A percentile compares a stretch with the other conserved stretches of the same genome.
phyloP scores from a whole-genome alignment of 306 rosid genomes.

The Quercus suber region DNA sequence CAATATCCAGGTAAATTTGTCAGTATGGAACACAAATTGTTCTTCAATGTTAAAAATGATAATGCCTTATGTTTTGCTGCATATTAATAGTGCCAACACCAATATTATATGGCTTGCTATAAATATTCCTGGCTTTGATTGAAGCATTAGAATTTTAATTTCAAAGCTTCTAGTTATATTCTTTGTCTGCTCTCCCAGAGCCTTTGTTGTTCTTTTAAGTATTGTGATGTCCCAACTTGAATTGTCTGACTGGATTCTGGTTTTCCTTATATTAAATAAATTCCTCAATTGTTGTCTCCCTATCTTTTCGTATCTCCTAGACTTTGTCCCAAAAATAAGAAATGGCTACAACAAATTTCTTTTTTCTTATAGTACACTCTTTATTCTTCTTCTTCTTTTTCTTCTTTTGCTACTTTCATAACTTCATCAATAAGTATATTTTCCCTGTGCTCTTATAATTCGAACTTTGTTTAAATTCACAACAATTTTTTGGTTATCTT shows the following conservation, averaged over 20 bases:
- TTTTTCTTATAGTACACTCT: not conserved
- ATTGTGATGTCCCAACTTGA: constrained; percentile 7
- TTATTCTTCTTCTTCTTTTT: not conserved
- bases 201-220: not conserved
- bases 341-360: no score
- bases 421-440: not conserved
- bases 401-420: not conserved
- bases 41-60: not conserved
- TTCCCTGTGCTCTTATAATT: not conserved
- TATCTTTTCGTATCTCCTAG: constrained; percentile 2
- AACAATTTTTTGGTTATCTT: not conserved
- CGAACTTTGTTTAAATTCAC: not conserved
- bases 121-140: not conserved
- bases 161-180: not conserved
- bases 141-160: not conserved
- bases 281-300: not conserved
- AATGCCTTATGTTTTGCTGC: not conserved
- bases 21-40: not conserved
- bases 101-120: constrained; percentile 15
- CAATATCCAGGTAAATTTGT: constrained; percentile 69
- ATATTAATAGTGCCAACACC: constrained; percentile 17
- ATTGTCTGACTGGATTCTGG: not conserved
- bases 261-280: not conserved
- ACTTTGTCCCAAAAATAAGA: no score
- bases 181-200: not conserved